Evolutionary conservation across 139 green algal species (phyloP), one percentile per base, ranked within the genome.

Genomic region (Gonium pectorale): DNA sequence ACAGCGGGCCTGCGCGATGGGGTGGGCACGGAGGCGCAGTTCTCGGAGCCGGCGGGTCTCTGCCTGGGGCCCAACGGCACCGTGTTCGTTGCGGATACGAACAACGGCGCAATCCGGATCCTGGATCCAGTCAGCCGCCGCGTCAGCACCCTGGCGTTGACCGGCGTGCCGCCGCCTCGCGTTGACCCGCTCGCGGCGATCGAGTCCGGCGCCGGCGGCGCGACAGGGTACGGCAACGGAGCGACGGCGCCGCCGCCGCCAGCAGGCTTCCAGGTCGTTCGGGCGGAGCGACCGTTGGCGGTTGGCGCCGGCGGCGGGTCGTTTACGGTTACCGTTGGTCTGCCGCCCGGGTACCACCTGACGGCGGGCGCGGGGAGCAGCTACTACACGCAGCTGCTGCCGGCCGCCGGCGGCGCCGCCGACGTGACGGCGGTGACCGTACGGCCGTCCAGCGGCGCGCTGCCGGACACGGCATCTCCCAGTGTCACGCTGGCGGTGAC

Each of bases 11-110:
- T 93, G 43, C 43, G 44, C 3, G 94, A 97, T 71, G 94, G 93
- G 24, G 27, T 4, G 2, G 93, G 89, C 26, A 71, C 44, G 0
- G 43, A 79, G 24, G 89, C 89, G 31, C 90, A 93, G 86, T 86
- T 97, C 46, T 95, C 94, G 8, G 94, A 97, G 89, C 94, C 93
- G 1, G 91, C 89, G 2, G 94, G 94, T 21, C 62, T 97, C 11
- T 88, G 87, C 24, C 44, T 86, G 31, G 89, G 87, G 17, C 80
- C 83, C 2, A n/a, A 77, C 13, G 88, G 81, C 73, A 86, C 52
- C 6, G 31, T 97, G 17, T 54, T 93, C 27, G 77, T 97, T 1
- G 94, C 94, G 0, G 94, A 97, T 81, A 97, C 94, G 33, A 97
- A 97, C 89, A 97, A 97, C 88, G 81, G 60, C 62, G 54, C 90